These are phyloP conservation scores for Phytophthora foliorum DNA, from an alignment of 352 stramenopile species.

Conservation along the genomic window DNA sequence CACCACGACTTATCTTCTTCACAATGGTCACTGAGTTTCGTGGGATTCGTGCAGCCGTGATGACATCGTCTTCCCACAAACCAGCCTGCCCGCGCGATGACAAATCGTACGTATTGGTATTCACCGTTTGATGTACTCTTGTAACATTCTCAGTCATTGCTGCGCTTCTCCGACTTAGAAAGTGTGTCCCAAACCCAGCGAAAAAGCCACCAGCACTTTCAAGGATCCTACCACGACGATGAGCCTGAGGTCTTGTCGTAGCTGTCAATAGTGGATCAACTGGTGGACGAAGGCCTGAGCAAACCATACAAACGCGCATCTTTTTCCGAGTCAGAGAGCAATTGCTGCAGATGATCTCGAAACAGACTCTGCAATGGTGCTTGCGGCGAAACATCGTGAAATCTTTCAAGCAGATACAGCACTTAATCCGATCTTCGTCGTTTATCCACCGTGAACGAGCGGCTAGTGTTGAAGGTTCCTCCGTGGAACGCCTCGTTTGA, in stretches of 20 bases:
- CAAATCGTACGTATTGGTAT: background rate
- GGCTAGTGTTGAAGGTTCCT: background rate
- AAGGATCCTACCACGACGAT: background rate
- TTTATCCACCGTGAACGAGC: conserved; percentile 16
- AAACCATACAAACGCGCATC: conserved; percentile 19
- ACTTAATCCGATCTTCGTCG: conserved; percentile 16
- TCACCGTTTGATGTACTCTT: background rate
- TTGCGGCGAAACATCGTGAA: conserved; percentile 24
- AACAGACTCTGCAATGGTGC: conserved; percentile 24
- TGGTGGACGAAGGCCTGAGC: conserved; percentile 3
- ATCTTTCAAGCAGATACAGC: conserved; percentile 18
- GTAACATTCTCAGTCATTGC: background rate
- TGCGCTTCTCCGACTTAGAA: background rate
- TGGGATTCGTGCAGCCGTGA: conserved; percentile 37
- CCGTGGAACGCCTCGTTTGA: background rate
- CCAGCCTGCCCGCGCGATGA: conserved; percentile 6
- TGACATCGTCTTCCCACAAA: conserved; percentile 31
- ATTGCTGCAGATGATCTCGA: conserved; percentile 23
- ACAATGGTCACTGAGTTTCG: conserved; percentile 37
- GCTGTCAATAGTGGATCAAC: background rate
- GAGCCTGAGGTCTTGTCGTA: conserved; percentile 1
- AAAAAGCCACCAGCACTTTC: conserved; percentile 1
- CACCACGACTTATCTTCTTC: conserved; percentile 37
- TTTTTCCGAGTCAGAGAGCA: conserved; percentile 21
- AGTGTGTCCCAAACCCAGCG: background rate